Evolutionary conservation across 192 early-diverging fungal genomes (phyloP), one percentile per base, ranked within the genome.

Genomic region (Tieghemiomyces parasiticus): DNA sequence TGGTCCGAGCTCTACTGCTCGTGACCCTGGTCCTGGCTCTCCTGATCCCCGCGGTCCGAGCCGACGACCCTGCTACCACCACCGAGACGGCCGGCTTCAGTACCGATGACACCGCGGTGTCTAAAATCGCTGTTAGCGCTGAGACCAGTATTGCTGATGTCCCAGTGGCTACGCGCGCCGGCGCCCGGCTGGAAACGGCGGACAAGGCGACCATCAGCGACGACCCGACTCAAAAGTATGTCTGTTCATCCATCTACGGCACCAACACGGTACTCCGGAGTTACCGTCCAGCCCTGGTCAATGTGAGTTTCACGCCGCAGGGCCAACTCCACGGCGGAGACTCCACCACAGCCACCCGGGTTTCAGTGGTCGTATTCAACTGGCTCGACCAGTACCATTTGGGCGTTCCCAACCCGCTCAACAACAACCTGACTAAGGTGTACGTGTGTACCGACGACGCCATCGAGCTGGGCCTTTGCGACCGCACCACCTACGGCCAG

Each of bases 371-470:
- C 16, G 29, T 56, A 16, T 56, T 56, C 24, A 56, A 56, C 32
- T 56, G 54, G 54, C 54, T 56, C 34, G 54, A 56, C 32, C 30
- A 56, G 34, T 10, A 20, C 31, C 4, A 31, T 34, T 22, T 56
- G 20, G 54, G 54, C 24, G 24, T 34, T 10, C 54, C 28, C 38
- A 42, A 42, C 2, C 31, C 34, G 9, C 16, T 24, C 4, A 13
- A 10, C 20, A 34, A 56, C 54, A 10, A 3, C 54, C 29, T 16
- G 20, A 30, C 54, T 16, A 29, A 29, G 24, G n/a, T 55, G 26
- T 78, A 73, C 48, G 67, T 83, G 13, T 87, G 85, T 54, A 75
- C 77, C 63, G 60, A 71, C 49, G 58, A 66, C 3, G 79, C 83
- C 4, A 68, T 84, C 13, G 52, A 65, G 2, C 72, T 78, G 53